Evolutionary conservation across 306 rosid species (phyloP), one percentile per base, ranked within the genome.

Genomic region (Glycyrrhiza uralensis): DNA sequence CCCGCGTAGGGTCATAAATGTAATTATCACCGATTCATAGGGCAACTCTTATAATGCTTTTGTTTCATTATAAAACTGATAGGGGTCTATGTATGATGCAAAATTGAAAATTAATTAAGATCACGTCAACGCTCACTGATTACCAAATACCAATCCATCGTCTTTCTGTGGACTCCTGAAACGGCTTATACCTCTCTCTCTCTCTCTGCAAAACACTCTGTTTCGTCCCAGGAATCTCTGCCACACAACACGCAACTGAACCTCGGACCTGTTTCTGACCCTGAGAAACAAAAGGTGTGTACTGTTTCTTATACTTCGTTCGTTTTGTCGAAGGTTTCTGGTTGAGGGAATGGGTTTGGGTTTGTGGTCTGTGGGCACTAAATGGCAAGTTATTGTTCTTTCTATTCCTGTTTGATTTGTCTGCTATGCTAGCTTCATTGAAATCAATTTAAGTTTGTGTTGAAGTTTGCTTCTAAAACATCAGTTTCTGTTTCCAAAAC

Each of bases 281-380:
- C 72, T 23, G 26, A 29, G 12, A 22, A 47, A 30, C 14, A 18
- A 26, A 83, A 71, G 76, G 87, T 83, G 67, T 10, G 82, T 4
- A 44, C 38, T 71, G 51, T 70, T 19, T 56, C 12, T 19, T 19
- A 0, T 22, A 7, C 41, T 47, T 35, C 2, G 29, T 47, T 35
- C 2, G 29, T 12, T n/a, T 52, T 17, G 7, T 19, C 2, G 19
- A 18, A 10, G 67, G 65, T 46, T 64, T 29, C 4, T 20, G 28
- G 1, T 67, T 56, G 1, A 0, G 49, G 66, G 23, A 2, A 6
- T 67, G 54, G 28, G 9, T 65, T 49, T 33, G 58, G 26, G 57
- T 80, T n/a, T 57, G 20, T 80, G 36, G 12, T 11, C 26, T 63
- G 19, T 71, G 20, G 13, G 17, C 45, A 30, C 3, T 46, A 30